phyloP scores from a whole-genome alignment of 345 rosid species.

The Aurinia saxatilis region DNA sequence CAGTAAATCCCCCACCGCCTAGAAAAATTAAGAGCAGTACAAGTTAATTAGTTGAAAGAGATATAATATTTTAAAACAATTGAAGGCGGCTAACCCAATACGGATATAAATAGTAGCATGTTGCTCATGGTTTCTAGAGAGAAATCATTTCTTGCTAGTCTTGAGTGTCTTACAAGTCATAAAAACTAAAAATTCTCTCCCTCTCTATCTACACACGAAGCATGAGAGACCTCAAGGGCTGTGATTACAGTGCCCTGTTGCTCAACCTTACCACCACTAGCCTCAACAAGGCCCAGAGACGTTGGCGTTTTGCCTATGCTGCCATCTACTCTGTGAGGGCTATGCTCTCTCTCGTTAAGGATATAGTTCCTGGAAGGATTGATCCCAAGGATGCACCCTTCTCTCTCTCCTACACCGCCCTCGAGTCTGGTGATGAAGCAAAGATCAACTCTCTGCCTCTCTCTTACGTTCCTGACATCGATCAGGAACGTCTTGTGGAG shows the following conservation, averaged over 20 bases:
- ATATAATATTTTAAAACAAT: not conserved
- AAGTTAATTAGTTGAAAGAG: not conserved
- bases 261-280: constrained; percentile 28
- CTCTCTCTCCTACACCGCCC: constrained; percentile 23
- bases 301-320: constrained; percentile 58
- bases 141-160: not conserved
- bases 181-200: too few species aligned
- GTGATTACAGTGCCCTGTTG: constrained; percentile 29
- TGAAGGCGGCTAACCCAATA: constrained; percentile 4
- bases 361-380: constrained; percentile 19
- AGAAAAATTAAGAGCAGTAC: not conserved
- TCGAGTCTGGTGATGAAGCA: constrained; percentile 20
- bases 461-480: constrained; percentile 27
- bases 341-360: constrained; percentile 49
- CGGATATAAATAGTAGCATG: not conserved
- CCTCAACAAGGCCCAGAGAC: constrained; percentile 46
- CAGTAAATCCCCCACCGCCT: not conserved
- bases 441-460: constrained; percentile 10
- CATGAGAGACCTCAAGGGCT: constrained; percentile 31
- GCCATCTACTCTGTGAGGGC: constrained; percentile 46
- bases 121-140: not conserved
- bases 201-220: too few species aligned
- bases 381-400: constrained; percentile 18
- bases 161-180: constrained; percentile 19
- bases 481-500: constrained; percentile 26